Base-by-base conservation (phyloP, 1,284 basidiomycete species). In the Tylopilus sp. region DNA sequence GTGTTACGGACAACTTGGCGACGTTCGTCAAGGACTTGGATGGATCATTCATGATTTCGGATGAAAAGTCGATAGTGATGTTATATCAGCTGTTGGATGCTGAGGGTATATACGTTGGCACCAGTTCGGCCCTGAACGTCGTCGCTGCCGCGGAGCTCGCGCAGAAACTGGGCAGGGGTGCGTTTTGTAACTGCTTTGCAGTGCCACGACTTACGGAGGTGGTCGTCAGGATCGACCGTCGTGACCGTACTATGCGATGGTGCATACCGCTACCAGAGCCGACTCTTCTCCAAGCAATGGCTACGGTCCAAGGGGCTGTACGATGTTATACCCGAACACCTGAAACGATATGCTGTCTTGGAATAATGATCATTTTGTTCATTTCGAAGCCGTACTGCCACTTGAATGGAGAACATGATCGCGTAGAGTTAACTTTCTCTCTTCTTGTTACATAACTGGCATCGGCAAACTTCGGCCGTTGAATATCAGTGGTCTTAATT, bases 41-140 rank as follows among this genome's bases (percentile, higher is more conserved):
- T 47, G 92, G 92, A 23, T 89, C 93, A 13, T 74, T 98, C 56
- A 85, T 83, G 59, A 86, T 99, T 39, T 77, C 92, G 6, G 97
- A 99, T 65, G 82, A 86, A 61, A 89, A 96, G 65, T 87, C 89
- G 21, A 93, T 99, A 62, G 77, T 76, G 36, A 98, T 97, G 93
- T 74, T 99, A 40, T 99, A 97, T 70, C 84, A 93, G 48, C 74
- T 98, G 31, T 75, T 99, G 36, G 90, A 97, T 67, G 82, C 86
- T 39, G 97, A 98, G 67, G 97, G 97, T 1, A 66, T 99, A 31
- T 99, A 99, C 71, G 74, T 99, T 42, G 97, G 97, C n/a, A 95
- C 95, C 2, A 95, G 90, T 55, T 90, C 92, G 1, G 94, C 97
- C 2, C 72, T 99, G 54, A 99, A 99, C 66, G 93, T 98, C 19